Base-by-base conservation (phyloP, 208 protist genomes). In the Trypanosoma melophagium region DNA sequence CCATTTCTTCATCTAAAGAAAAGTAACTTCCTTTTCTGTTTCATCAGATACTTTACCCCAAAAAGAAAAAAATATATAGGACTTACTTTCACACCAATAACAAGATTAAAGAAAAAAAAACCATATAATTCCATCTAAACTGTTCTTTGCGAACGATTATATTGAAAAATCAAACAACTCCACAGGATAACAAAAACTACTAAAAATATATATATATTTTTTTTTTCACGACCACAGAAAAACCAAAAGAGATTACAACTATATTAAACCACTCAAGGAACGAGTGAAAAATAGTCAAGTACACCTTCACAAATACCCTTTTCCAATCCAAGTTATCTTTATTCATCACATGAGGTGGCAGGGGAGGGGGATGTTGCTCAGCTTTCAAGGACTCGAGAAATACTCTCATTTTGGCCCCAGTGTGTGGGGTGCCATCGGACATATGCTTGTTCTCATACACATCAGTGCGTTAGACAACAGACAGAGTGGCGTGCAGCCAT, bases 401-500 rank as follows among this genome's bases (percentile, higher is more conserved):
- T 60, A 42, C 50, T 76, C 70, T 76, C 70, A 76, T 60, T 35
- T 14, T 54, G 49, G 57, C 17, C 47, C 49, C 35, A 14, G 28
- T 50, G 5, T 52, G 9, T 25, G 24, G 50, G 41, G 47, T n/a
- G 14, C 58, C 25, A 24, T 68, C 69, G 60, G 69, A 69, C 69
- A 75, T 75, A 69, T 69, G 69, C 69, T 75, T 69, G 69, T 75
- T 75, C 62, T 75, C 60, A 54, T 69, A 19, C 53, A 51, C 69
- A 75, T 75, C 69, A 69, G 7, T 12, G 60, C 60, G 54, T 2
- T 2, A 19, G 38, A n/a, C n/a, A n/a, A n/a, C n/a, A n/a, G n/a
- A n/a, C n/a, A n/a, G n/a, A n/a, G n/a, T n/a, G n/a, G n/a, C n/a
- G n/a, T n/a, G n/a, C n/a, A n/a, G n/a, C n/a, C 35, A n/a, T n/a